Conservation (phyloP, 768 basidiomycete species). For the Russula compacta region DNA sequence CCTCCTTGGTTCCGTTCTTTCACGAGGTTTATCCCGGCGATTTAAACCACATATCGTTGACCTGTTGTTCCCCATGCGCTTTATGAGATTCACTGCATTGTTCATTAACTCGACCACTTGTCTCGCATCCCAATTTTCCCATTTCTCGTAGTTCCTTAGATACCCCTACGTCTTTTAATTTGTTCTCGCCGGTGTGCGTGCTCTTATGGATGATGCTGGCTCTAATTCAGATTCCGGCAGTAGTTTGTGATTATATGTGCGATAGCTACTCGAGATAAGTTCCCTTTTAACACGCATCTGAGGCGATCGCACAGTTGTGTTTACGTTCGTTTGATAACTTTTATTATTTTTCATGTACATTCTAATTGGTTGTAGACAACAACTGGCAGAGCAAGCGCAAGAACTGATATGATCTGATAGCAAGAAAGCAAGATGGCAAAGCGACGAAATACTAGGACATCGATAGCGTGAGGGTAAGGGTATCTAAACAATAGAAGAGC, state of each 20-base stretch:
- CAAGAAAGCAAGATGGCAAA: background rate
- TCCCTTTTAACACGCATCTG: background rate
- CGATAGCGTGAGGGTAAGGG: background rate
- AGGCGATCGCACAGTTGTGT: background rate
- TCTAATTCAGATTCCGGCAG: constrained; percentile 7
- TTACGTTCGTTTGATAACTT: background rate
- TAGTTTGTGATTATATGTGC: background rate
- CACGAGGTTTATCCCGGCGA: constrained; percentile 13
- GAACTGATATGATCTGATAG: background rate
- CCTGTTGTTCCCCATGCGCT: background rate
- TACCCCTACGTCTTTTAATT: constrained; percentile 14
- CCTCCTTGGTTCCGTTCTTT: background rate
- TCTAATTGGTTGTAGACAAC: background rate
- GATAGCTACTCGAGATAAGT: background rate
- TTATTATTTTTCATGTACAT: background rate
- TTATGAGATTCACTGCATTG: background rate
- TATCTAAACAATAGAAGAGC: background rate
- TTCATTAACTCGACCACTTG: background rate
- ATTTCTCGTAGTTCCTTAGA: constrained; percentile 9
- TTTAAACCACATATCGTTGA: constrained; percentile 3
- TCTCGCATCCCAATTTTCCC: background rate
- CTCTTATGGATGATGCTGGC: constrained; percentile 11
- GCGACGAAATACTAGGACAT: background rate
- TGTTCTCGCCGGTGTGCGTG: constrained; percentile 10
- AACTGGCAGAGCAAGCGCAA: background rate